A percentile compares a stretch with the other conserved stretches of the same genome.
Conservation (phyloP, 2,329 filamentous ascomycete species). For the Lecanosticta acicola region DNA sequence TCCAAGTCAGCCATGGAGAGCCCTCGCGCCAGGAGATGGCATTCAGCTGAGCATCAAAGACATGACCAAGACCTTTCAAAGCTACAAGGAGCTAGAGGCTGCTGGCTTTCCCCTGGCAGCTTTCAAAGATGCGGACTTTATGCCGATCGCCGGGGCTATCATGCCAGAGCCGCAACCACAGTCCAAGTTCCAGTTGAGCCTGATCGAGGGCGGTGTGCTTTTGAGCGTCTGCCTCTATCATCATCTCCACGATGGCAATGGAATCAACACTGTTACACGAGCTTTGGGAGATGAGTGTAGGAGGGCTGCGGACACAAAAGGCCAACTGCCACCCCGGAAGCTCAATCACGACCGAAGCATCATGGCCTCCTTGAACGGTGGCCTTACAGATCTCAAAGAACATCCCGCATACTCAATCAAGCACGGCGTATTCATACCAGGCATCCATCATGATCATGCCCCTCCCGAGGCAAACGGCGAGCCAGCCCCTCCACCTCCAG, state of each 20-base stretch:
- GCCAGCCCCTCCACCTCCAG: constrained; percentile 8
- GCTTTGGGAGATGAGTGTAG: constrained; percentile 18
- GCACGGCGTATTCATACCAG: constrained; percentile 10
- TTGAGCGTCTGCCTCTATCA: constrained; percentile 20
- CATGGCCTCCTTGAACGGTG: constrained; percentile 12
- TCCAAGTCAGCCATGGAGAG: constrained; percentile 15
- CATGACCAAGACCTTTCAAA: constrained; percentile 10
- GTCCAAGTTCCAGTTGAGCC: constrained; percentile 15
- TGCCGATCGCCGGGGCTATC: constrained; percentile 16
- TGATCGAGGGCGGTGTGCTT: constrained; percentile 18
- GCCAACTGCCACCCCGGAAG: constrained; percentile 11
- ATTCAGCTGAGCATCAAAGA: constrained; percentile 18
- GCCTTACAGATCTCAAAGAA: constrained; percentile 12
- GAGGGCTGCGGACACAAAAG: constrained; percentile 11
- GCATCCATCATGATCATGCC: constrained; percentile 12
- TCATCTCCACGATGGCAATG: constrained; percentile 18
- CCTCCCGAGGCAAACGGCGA: constrained; percentile 14
- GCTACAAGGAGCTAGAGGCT: constrained; percentile 11
- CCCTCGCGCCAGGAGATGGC: constrained; percentile 10
- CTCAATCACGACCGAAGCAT: constrained; percentile 13
- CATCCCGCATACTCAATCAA: constrained; percentile 13
- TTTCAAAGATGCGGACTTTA: constrained; percentile 17
- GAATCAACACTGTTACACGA: constrained; percentile 20
- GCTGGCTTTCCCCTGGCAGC: constrained; percentile 15
- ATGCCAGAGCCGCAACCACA: constrained; percentile 17